Conservation (phyloP, 768 basidiomycete genomes). For the Galerina sulciceps region DNA sequence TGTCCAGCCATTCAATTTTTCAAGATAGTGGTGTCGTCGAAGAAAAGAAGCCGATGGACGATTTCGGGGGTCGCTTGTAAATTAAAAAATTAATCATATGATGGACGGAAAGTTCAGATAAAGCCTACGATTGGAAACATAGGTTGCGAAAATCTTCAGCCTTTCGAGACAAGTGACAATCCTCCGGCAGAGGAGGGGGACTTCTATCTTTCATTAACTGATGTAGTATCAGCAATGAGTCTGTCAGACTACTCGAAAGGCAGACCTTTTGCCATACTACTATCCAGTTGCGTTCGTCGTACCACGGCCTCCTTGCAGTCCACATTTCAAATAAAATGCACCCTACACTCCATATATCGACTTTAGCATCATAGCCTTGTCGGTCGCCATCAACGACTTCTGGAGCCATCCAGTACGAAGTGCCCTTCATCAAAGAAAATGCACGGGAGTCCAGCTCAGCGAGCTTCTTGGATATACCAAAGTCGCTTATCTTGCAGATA, state of each 20-base stretch:
- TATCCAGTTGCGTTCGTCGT: slow-evolving; percentile 58
- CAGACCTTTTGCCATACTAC: slow-evolving; percentile 83
- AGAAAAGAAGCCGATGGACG: slow-evolving; percentile 73
- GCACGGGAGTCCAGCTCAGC: slow-evolving; percentile 61
- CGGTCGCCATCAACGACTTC: slow-evolving; percentile 67
- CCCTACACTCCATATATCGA: slow-evolving; percentile 96
- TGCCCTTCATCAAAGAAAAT: slow-evolving; percentile 84
- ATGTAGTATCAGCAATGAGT: neutral
- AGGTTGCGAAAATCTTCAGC: slow-evolving; percentile 75
- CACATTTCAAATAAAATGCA: slow-evolving; percentile 97
- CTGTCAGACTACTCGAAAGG: neutral
- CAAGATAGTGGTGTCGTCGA: slow-evolving; percentile 66
- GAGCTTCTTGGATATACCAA: slow-evolving; percentile 93
- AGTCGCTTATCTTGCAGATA: slow-evolving; percentile 93
- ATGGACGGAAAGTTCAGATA: neutral
- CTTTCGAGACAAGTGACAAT: slow-evolving; percentile 59
- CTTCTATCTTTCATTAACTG: slow-evolving; percentile 49
- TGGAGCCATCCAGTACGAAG: slow-evolving; percentile 96
- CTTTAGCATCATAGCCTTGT: slow-evolving; percentile 88
- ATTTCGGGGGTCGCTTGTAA: slow-evolving; percentile 63
- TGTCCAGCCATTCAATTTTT: slow-evolving; percentile 57
- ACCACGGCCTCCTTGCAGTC: slow-evolving; percentile 90
- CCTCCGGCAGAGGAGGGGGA: slow-evolving; percentile 79
- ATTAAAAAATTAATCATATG: neutral
- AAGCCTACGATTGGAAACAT: slow-evolving; percentile 75